Evolutionary conservation across 2,329 filamentous ascomycete genomes (phyloP), one percentile per base, ranked within the genome.

Genomic region (Epichloe gansuensis): DNA sequence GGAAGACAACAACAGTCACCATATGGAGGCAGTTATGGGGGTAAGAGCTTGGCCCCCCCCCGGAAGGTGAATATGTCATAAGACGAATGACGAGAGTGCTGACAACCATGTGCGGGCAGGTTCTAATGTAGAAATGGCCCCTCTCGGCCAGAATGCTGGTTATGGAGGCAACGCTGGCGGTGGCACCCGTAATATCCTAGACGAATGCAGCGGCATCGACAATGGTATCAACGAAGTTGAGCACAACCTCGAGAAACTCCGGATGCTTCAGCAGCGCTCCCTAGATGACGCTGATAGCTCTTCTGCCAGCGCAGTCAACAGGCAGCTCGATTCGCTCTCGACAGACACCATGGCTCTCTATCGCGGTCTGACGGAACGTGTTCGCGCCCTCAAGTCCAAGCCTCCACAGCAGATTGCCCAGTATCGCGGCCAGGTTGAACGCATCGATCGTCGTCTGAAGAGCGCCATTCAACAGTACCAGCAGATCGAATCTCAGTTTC

Each of bases 291-390:
- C 85, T 55, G 86, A 90, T 64, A 83, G 82, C 60, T 81, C 80
- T 42, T 73, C 77, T 48, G 79, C 81, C 51, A 85, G 82, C 61
- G 75, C 79, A 54, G 78, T 78, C 44, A 80, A 81, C 60, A 78
- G 78, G 55, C 78, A 86, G 61, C 80, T 96, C 57, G 87, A 94
- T 56, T 71, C 74, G 52, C 75, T 90, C 53, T 85, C 82, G 58
- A 76, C 83, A 44, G 84, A 91, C 57, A 91, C 90, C 59, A 94
- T 95, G 82, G 80, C 79, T 49, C 75, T 83, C 51, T 95, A 95
- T 74, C 84, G 87, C 56, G 80, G 77, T 54, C 78, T 97, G 53
- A 87, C 85, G 52, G 81, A 85, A 50, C 84, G 87, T 50, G 82
- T 96, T 58, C 87, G 86, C 69, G 75, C 78, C 56, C 78, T 96